These are phyloP conservation scores for Trichoderma koningii DNA, from an alignment of 2,329 filamentous ascomycete genomes.

Conservation along the genomic window DNA sequence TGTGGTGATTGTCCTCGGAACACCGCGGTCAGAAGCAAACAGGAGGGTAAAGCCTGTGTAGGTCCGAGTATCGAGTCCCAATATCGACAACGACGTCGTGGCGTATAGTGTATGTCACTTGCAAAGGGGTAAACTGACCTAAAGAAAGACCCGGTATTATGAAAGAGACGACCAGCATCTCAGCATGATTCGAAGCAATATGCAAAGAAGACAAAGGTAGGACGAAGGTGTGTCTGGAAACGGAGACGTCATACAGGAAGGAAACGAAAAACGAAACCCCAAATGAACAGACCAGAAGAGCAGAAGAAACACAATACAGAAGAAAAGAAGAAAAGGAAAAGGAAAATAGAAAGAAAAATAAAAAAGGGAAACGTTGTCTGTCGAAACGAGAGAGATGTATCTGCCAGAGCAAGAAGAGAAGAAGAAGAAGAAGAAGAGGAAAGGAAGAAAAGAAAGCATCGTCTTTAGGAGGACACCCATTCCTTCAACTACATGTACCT, in stretches of 20 bases:
- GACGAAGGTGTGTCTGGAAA: constrained; percentile 16
- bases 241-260: constrained; percentile 8
- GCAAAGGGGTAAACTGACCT: constrained; percentile 27
- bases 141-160: constrained; percentile 27
- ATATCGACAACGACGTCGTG: background rate
- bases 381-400: constrained; percentile 26
- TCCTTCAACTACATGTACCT: constrained; percentile 8
- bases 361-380: constrained; percentile 24
- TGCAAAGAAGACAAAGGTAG: background rate
- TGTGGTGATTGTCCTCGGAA: too few relatives aligned
- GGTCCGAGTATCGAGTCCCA: background rate
- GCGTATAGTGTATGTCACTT: background rate
- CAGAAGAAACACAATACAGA: constrained; percentile 28
- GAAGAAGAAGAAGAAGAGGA: constrained; percentile 5
- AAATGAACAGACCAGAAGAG: constrained; percentile 17
- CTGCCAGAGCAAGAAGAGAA: background rate
- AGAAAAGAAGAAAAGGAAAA: constrained; percentile 29
- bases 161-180: constrained; percentile 40
- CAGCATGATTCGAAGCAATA: constrained; percentile 36
- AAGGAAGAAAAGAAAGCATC: constrained; percentile 13
- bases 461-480: background rate
- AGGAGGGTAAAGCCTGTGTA: background rate
- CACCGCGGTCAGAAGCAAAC: background rate
- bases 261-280: constrained; percentile 9
- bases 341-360: constrained; percentile 6